phyloP scores from a whole-genome alignment of 257 asterid species.

The Orobanche coerulescens region DNA sequence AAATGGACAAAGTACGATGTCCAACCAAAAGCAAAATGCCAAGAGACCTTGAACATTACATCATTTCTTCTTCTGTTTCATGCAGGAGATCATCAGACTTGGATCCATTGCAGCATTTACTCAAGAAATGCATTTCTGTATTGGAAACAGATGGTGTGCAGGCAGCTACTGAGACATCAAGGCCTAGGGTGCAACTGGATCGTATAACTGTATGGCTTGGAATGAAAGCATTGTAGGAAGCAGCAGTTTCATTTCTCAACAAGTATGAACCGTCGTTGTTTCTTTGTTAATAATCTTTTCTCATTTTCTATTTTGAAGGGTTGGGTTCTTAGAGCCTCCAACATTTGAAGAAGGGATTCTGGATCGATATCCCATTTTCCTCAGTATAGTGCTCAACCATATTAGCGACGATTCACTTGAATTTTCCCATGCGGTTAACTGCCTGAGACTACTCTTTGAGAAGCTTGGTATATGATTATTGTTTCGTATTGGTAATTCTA shows the following conservation, averaged over 20 bases:
- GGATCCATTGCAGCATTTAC: slow-evolving; percentile 83
- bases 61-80: slow-evolving; percentile 17
- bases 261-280: slow-evolving; percentile 19
- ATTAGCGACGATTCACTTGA: slow-evolving; percentile 84
- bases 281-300: slow-evolving; percentile 27
- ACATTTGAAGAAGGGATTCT: slow-evolving; percentile 97
- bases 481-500: slow-evolving; percentile 19
- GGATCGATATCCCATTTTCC: slow-evolving; percentile 87
- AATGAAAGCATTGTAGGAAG: slow-evolving; percentile 92
- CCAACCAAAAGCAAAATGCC: neutral
- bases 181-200: slow-evolving; percentile 90
- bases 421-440: slow-evolving; percentile 88
- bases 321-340: slow-evolving; percentile 90
- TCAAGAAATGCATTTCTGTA: slow-evolving; percentile 63
- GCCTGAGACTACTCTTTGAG: slow-evolving; percentile 82
- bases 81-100: slow-evolving; percentile 64
- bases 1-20: neutral
- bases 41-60: neutral
- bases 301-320: slow-evolving; percentile 47
- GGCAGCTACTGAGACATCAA: slow-evolving; percentile 37
- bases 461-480: slow-evolving; percentile 69
- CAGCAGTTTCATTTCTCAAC: slow-evolving; percentile 34
- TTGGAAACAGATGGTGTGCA: slow-evolving; percentile 63
- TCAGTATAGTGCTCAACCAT: slow-evolving; percentile 89
- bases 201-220: slow-evolving; percentile 94